These are phyloP conservation scores for Priceomyces fermenticarens DNA, from an alignment of 805 yeast species.

Conservation along the genomic window DNA sequence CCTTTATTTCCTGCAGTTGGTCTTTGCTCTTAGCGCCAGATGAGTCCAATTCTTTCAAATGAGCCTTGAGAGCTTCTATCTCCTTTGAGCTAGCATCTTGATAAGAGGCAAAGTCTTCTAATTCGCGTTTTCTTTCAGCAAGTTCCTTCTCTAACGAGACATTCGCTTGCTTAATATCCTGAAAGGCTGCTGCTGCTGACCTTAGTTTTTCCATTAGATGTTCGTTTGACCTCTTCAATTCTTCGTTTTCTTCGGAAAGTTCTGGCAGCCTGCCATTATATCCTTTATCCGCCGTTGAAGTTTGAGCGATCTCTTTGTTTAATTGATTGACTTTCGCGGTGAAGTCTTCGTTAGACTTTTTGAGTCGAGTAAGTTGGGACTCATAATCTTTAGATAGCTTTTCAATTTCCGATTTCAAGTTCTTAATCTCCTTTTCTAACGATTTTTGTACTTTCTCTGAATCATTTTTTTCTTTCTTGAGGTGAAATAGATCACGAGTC, in stretches of 20 bases:
- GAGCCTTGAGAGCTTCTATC: constrained; percentile 1
- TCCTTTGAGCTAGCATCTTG: constrained; percentile 1
- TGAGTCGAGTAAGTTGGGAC: constrained; percentile 15
- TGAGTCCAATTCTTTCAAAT: constrained; percentile 4
- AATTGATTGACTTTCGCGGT: constrained; percentile 19
- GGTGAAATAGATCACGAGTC: constrained; percentile 74
- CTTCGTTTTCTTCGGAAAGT: constrained; percentile 20
- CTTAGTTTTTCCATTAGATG: constrained; percentile 42
- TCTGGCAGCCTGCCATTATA: constrained; percentile 16
- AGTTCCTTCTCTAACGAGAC: constrained; percentile 12
- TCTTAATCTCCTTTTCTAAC: constrained; percentile 40
- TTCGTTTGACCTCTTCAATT: constrained; percentile 28
- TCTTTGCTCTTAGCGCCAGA: constrained; percentile 1
- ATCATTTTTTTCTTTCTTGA: constrained; percentile 58
- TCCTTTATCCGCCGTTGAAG: constrained; percentile 17
- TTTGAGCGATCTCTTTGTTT: constrained; percentile 19
- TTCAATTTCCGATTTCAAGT: constrained; percentile 27
- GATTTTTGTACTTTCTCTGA: constrained; percentile 41
- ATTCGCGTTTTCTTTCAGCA: constrained; percentile 10
- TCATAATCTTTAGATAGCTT: constrained; percentile 25
- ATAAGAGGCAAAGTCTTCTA: constrained; percentile 11
- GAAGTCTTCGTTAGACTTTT: constrained; percentile 21
- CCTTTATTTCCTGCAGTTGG: constrained; percentile 7
- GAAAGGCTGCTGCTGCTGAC: constrained; percentile 35
- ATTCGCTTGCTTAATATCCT: constrained; percentile 24